phyloP scores from a whole-genome alignment of 495 filamentous ascomycete species.

The Penicillium bialowiezense region DNA sequence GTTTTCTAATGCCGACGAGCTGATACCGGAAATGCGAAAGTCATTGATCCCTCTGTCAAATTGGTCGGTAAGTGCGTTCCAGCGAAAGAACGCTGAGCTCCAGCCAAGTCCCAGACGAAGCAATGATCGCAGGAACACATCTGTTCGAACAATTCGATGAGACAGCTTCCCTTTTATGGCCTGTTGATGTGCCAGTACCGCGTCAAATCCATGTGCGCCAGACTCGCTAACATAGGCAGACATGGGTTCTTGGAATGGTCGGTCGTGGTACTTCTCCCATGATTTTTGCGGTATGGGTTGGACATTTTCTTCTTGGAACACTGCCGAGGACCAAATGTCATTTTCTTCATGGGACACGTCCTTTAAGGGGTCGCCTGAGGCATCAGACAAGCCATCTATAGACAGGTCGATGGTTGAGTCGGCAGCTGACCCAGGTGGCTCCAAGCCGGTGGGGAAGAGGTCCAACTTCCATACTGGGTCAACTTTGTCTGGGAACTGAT shows the following conservation, averaged over 20 bases:
- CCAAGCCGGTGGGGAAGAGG: conserved; percentile 25
- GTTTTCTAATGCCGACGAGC: conserved; percentile 51
- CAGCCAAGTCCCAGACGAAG: conserved; percentile 74
- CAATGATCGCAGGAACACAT: conserved; percentile 59
- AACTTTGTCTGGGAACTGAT: conserved; percentile 20
- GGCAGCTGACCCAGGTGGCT: conserved; percentile 11
- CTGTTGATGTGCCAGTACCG: conserved; percentile 46
- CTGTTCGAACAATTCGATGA: conserved; percentile 30
- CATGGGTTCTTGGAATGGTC: conserved; percentile 35
- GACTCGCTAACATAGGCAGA: conserved; percentile 76
- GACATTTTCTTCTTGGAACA: conserved; percentile 8
- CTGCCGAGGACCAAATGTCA: conserved; percentile 55
- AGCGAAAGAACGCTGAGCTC: conserved; percentile 75
- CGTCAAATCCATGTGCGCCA: conserved; percentile 70
- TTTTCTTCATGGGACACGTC: conserved; percentile 28
- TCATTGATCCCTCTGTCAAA: conserved; percentile 57
- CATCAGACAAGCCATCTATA: conserved; percentile 25
- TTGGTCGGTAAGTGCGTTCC: conserved; percentile 50
- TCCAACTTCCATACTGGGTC: conserved; percentile 33
- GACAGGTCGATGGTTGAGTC: conserved; percentile 29
- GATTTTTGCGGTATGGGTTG: conserved; percentile 50
- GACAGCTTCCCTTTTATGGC: conserved; percentile 1
- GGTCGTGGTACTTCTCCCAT: conserved; percentile 69
- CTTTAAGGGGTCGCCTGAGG: conserved; percentile 1
- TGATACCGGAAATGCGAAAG: conserved; percentile 68